Evolutionary conservation across 2,329 filamentous ascomycete genomes (phyloP).

Genomic region (Fusarium secorum): DNA sequence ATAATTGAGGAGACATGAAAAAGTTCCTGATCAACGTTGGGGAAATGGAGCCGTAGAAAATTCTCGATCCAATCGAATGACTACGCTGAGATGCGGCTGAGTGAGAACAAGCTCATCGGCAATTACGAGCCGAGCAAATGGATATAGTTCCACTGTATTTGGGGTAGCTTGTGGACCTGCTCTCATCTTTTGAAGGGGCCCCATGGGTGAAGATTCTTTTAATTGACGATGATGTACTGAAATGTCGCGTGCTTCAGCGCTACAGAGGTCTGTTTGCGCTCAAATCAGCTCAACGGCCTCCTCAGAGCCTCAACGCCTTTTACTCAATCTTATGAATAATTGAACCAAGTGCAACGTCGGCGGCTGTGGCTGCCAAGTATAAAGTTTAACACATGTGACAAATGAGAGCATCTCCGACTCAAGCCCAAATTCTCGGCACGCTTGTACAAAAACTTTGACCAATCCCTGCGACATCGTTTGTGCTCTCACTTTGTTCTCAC

Average conservation of each 20-base stretch:
- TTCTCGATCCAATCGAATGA: neutral
- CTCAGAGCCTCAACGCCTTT: neutral
- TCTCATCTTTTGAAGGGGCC: neutral
- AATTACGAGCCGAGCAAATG: neutral
- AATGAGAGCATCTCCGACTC: neutral
- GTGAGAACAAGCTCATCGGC: neutral
- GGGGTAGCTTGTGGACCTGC: neutral
- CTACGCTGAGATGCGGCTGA: neutral
- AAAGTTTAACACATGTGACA: neutral
- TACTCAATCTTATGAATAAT: neutral
- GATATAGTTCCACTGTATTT: neutral
- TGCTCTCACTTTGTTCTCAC: neutral
- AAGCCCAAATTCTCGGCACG: neutral
- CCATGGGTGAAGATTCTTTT: neutral
- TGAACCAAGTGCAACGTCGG: neutral
- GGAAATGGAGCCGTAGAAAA: neutral
- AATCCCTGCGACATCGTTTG: too few species aligned
- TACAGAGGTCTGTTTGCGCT: neutral
- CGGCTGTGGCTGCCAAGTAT: neutral
- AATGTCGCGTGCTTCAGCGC: neutral
- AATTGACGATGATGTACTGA: too few species aligned
- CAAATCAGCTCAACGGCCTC: neutral
- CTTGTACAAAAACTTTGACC: neutral
- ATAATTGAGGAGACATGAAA: neutral
- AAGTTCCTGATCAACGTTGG: neutral